These are phyloP conservation scores for Psilocybe cyanescens DNA, from an alignment of 768 basidiomycete genomes.

Conservation along the genomic window DNA sequence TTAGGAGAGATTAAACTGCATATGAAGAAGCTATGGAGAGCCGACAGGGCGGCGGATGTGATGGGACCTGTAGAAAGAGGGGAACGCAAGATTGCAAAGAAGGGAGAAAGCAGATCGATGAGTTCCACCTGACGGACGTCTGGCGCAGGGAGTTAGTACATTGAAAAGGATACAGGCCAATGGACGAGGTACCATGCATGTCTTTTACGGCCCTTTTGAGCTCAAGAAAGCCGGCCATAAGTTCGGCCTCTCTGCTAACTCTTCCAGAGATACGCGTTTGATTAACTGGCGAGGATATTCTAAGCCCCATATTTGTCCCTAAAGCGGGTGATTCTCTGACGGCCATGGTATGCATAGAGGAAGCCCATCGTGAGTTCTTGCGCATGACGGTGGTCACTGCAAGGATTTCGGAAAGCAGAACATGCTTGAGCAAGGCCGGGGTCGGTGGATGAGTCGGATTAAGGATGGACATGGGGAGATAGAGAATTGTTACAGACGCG, in stretches of 20 bases:
- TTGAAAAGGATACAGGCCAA: neutral
- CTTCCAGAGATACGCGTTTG: slow-evolving; percentile 47
- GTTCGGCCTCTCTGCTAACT: slow-evolving; percentile 73
- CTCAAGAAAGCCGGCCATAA: slow-evolving; percentile 90
- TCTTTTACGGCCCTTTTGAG: slow-evolving; percentile 77
- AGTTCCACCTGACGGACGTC: slow-evolving; percentile 65
- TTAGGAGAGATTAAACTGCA: slow-evolving; percentile 69
- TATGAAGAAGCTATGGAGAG: slow-evolving; percentile 87
- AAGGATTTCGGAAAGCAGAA: slow-evolving; percentile 88
- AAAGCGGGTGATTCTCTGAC: slow-evolving; percentile 69
- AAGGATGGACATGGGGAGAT: slow-evolving; percentile 21
- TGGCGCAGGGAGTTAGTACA: slow-evolving; percentile 27
- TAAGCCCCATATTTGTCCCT: slow-evolving; percentile 75
- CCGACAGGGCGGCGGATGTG: slow-evolving; percentile 89
- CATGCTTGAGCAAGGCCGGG: slow-evolving; percentile 67
- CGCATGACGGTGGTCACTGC: slow-evolving; percentile 94
- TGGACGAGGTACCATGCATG: slow-evolving; percentile 56
- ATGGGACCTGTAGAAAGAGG: slow-evolving; percentile 96
- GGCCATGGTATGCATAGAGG: slow-evolving; percentile 64
- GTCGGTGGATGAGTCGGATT: slow-evolving; percentile 23
- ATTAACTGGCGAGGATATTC: slow-evolving; percentile 57
- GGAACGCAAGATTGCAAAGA: slow-evolving; percentile 92
- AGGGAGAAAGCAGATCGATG: slow-evolving; percentile 75
- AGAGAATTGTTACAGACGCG: slow-evolving; percentile 16
- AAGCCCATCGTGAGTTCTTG: slow-evolving; percentile 97